A percentile compares a stretch with the other conserved stretches of the same genome.
Evolutionary conservation across 2,329 filamentous ascomycete genomes (phyloP).

Genomic region (Camptophora hylomeconis): DNA sequence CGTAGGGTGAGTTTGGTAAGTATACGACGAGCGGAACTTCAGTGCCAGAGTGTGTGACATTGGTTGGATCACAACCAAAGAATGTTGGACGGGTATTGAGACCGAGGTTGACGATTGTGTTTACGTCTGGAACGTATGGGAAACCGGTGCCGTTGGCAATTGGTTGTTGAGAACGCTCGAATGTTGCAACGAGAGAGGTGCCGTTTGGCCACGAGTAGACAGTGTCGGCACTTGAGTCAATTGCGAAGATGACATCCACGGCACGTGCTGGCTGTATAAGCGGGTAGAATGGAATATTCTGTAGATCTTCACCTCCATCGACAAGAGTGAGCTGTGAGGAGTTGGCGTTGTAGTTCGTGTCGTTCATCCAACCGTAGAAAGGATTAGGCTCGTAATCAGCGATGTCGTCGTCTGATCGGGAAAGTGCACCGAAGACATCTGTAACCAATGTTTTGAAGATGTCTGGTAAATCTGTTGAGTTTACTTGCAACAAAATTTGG

Average conservation of each 20-base stretch:
- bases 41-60: slow-evolving; percentile 43
- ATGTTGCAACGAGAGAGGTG: slow-evolving; percentile 60
- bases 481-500: slow-evolving; percentile 53
- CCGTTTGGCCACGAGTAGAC: slow-evolving; percentile 61
- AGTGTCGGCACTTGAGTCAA: slow-evolving; percentile 67
- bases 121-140: slow-evolving; percentile 56
- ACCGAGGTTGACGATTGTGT: slow-evolving; percentile 67
- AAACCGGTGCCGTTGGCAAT: slow-evolving; percentile 58
- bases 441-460: slow-evolving; percentile 30
- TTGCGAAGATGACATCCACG: slow-evolving; percentile 69
- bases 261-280: slow-evolving; percentile 59
- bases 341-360: slow-evolving; percentile 44
- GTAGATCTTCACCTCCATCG: slow-evolving; percentile 63
- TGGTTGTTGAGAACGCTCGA: slow-evolving; percentile 47
- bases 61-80: slow-evolving; percentile 62
- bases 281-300: slow-evolving; percentile 69
- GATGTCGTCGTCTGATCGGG: slow-evolving; percentile 54
- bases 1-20: slow-evolving; percentile 73
- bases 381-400: slow-evolving; percentile 64
- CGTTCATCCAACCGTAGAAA: slow-evolving; percentile 53
- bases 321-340: slow-evolving; percentile 52
- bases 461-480: slow-evolving; percentile 41
- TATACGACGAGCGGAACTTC: slow-evolving; percentile 65
- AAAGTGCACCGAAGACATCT: slow-evolving; percentile 42
- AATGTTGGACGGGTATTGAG: slow-evolving; percentile 64